These are phyloP conservation scores for Lunularia cruciata DNA, from an alignment of 225 moss, liverwort and hornwort genomes.

Conservation along the genomic window DNA sequence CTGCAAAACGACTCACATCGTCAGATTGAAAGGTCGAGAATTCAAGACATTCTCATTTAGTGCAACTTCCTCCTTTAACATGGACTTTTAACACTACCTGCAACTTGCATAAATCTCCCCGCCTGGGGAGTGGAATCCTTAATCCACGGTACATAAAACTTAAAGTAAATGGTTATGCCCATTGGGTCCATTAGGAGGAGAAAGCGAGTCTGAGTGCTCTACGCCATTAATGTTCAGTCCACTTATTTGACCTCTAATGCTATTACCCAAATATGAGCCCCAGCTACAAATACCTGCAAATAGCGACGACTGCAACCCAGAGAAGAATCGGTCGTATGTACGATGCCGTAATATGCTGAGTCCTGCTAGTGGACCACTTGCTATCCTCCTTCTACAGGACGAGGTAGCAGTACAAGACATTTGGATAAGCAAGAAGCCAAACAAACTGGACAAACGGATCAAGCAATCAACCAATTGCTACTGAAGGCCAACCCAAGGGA, in stretches of 20 bases:
- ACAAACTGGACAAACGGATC: background rate
- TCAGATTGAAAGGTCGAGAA: background rate
- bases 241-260: too few relatives aligned
- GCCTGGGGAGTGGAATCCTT: too few relatives aligned
- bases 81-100: too few relatives aligned
- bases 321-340: constrained; percentile 68
- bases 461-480: background rate
- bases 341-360: constrained; percentile 52
- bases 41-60: too few relatives aligned
- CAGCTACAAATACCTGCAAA: constrained; percentile 94
- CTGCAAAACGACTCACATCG: constrained; percentile 36
- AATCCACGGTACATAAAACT: too few relatives aligned
- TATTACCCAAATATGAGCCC: too few relatives aligned
- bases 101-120: too few relatives aligned
- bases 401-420: constrained; percentile 5
- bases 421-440: background rate
- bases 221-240: too few relatives aligned
- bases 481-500: background rate
- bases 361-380: constrained; percentile 71
- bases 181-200: too few relatives aligned
- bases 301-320: constrained; percentile 71
- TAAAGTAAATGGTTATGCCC: too few relatives aligned
- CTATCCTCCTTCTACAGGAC: constrained; percentile 63
- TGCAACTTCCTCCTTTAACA: too few relatives aligned
- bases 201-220: too few relatives aligned